Percentiles rank a stretch among this genome's conserved stretches.
phyloP scores from a whole-genome alignment of 2,329 filamentous ascomycete genomes.

The Neofusicoccum cordaticola region DNA sequence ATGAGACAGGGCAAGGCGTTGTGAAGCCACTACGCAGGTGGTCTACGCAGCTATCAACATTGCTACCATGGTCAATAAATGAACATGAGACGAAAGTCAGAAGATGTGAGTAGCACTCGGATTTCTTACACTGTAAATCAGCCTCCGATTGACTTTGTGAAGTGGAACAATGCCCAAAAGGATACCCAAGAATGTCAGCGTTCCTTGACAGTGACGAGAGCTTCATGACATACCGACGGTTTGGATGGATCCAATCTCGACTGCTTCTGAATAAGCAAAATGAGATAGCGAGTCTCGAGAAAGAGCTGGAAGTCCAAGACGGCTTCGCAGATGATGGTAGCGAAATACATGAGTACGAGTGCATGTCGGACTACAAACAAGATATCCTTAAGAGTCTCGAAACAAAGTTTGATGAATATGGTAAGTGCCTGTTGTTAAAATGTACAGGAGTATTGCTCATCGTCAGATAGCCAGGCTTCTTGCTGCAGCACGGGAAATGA shows the following conservation, averaged over 20 bases:
- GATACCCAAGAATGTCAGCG: conserved; percentile 39
- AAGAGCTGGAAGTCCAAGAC: neutral
- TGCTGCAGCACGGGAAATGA: neutral
- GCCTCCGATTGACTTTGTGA: neutral
- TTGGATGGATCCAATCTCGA: conserved; percentile 41
- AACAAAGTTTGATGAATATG: neutral
- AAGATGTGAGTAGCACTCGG: neutral
- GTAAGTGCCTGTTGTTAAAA: neutral
- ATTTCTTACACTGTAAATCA: neutral
- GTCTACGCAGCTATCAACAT: neutral
- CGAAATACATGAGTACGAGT: neutral
- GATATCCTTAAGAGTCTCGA: neutral
- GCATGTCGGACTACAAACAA: neutral
- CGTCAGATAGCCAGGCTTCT: neutral
- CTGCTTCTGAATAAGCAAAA: conserved; percentile 34
- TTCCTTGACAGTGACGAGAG: conserved; percentile 43
- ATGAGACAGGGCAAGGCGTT: neutral
- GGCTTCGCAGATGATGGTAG: neutral
- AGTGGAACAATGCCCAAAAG: conserved; percentile 25
- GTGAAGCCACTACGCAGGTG: neutral
- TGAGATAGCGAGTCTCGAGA: conserved; percentile 24
- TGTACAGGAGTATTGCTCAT: neutral
- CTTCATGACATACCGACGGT: conserved; percentile 43
- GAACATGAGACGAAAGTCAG: neutral
- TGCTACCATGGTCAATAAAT: neutral